Conservation (phyloP, 257 asterid species). For the Solanum chmielewskii region DNA sequence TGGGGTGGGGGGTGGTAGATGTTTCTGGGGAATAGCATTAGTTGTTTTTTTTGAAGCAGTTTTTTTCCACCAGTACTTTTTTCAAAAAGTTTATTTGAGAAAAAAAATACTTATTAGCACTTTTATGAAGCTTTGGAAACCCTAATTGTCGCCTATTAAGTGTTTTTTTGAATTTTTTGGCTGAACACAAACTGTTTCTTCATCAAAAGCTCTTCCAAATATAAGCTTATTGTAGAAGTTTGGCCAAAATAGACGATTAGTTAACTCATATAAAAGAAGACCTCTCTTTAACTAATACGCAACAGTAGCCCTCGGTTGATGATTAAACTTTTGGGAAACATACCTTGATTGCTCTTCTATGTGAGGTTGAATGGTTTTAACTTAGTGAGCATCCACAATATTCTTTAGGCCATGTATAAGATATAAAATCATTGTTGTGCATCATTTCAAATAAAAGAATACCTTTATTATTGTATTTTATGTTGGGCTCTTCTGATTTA, state of each 20-base stretch:
- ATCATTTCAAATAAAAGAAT: not conserved
- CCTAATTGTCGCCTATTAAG: not conserved
- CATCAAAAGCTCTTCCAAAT: not conserved
- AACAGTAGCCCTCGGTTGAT: not conserved
- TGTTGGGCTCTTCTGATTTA: not conserved
- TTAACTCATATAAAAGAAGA: not conserved
- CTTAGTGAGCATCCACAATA: not conserved
- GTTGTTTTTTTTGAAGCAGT: not conserved
- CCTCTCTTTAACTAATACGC: not conserved
- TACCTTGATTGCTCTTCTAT: not conserved
- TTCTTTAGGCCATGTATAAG: not conserved
- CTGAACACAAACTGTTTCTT: not conserved
- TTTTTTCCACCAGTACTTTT: not conserved
- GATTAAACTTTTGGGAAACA: not conserved
- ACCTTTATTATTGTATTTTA: not conserved
- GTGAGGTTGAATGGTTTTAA: not conserved
- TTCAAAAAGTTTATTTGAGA: not conserved
- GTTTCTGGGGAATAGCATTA: not conserved
- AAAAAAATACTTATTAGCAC: not conserved
- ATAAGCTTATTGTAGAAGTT: not conserved
- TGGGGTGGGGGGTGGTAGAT: too few relatives aligned
- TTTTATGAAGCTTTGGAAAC: not conserved
- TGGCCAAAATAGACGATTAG: not conserved
- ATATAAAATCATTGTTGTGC: not conserved
- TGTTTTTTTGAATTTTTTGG: not conserved